A percentile compares a stretch with the other conserved stretches of the same genome.
Evolutionary conservation across 257 asterid species (phyloP).

Genomic region (Gardenia jasminoides): DNA sequence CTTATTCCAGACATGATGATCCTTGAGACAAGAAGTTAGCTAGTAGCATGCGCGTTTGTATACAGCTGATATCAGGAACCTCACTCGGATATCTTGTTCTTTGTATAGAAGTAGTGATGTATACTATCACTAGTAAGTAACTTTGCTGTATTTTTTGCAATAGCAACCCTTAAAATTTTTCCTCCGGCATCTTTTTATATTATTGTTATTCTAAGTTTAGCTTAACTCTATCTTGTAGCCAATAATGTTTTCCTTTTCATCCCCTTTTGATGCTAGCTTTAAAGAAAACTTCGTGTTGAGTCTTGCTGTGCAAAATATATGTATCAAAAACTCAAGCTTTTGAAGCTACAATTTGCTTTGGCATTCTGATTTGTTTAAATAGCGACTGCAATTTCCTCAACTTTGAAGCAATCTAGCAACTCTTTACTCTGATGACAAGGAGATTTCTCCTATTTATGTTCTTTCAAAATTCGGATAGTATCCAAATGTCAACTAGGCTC

Average conservation of each 20-base stretch:
- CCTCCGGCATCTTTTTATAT: slow-evolving; percentile 2
- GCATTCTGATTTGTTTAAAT: neutral
- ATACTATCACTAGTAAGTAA: slow-evolving; percentile 18
- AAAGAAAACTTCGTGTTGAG: neutral
- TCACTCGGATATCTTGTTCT: slow-evolving; percentile 25
- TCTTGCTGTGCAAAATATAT: neutral
- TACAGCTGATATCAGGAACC: slow-evolving; percentile 24
- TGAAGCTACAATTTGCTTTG: neutral
- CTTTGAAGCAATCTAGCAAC: neutral
- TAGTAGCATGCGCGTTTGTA: slow-evolving; percentile 24
- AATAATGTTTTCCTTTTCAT: neutral
- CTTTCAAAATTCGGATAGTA: too few relatives aligned
- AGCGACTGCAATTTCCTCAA: neutral
- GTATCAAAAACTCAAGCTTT: neutral
- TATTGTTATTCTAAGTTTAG: neutral
- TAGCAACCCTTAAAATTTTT: slow-evolving; percentile 8
- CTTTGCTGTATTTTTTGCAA: slow-evolving; percentile 11
- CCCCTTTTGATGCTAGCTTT: slow-evolving; percentile 10
- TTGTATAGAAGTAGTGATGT: slow-evolving; percentile 43
- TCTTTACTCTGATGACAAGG: neutral
- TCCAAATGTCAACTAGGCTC: too few relatives aligned
- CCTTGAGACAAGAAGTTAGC: slow-evolving; percentile 21
- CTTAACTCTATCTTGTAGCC: neutral
- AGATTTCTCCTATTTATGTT: too few relatives aligned
- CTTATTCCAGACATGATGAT: slow-evolving; percentile 23